phyloP scores from a whole-genome alignment of 2,329 filamentous ascomycete species.

The Aspergillus transmontanensis region DNA sequence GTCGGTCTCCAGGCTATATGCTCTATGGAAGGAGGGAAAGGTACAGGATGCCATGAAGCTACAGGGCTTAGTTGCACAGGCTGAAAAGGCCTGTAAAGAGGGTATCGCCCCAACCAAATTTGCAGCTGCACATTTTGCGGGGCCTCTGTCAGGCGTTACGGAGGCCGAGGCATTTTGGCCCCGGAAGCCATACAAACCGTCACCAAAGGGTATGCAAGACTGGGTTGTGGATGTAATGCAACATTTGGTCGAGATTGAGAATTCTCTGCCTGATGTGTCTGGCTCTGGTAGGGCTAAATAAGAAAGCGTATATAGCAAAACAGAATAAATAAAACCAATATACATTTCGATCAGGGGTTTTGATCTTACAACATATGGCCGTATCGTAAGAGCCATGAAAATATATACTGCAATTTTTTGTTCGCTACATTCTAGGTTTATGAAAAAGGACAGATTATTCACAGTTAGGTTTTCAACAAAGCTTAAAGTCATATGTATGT shows the following conservation, averaged over 20 bases:
- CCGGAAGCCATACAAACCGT: background rate
- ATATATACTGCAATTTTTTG: rapidly evolving
- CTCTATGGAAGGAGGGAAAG: background rate
- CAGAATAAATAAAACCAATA: background rate
- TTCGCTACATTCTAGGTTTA: background rate
- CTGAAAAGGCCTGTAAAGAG: background rate
- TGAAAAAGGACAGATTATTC: background rate
- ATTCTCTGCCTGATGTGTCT: background rate
- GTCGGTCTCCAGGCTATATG: background rate
- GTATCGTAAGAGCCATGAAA: no score
- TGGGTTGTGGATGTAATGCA: background rate
- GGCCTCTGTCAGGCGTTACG: background rate
- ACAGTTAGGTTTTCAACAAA: no score
- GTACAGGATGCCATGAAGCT: background rate
- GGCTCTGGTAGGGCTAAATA: background rate
- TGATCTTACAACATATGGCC: no score
- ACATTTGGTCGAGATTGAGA: background rate
- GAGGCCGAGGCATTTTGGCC: background rate
- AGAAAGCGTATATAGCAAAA: background rate
- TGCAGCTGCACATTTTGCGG: background rate
- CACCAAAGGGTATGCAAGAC: background rate
- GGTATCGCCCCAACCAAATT: background rate
- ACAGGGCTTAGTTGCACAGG: background rate
- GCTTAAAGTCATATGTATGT: background rate
- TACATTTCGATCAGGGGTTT: no score